Base-by-base conservation (phyloP, 2,329 filamentous ascomycete species). In the Phyllosticta capitalensis region DNA sequence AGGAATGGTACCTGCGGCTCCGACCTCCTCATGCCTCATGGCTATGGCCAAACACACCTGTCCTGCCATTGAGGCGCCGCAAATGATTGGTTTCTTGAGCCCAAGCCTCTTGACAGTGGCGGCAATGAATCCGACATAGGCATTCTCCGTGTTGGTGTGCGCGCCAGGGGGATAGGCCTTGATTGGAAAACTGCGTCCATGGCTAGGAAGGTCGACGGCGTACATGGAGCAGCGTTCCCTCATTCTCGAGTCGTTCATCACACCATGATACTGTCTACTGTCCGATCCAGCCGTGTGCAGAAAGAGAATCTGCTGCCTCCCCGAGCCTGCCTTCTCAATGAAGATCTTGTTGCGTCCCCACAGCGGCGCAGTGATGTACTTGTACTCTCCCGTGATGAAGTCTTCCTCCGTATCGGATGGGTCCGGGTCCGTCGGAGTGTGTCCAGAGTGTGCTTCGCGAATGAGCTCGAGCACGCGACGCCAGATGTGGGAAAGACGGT, bases 291-390 rank as follows among this genome's bases (percentile, higher is more conserved):
- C 76, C 0, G 75, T 78, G 61, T 78, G 76, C 5, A 75, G 65
- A 63, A 78, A 78, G 20, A 73, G 33, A 53, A 81, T 78, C 24
- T 73, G 71, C 59, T 79, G 75, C 20, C 74, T 71, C 1, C 79
- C 78, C 2, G 72, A 72, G 6, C 78, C 78, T 5, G 76, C 70
- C 22, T 69, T 71, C 62, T 81, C 78, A 63, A 79, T 79, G 67
- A 79, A 81, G 30, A 79, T 66, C 67, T 80, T 81, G 62, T 71
- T 75, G 10, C 71, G 69, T 10, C 78, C 78, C 77, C 78, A 81
- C 24, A 74, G 67, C 0, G 78, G 78, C 24, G 73, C 68, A 1
- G 72, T 70, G 51, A 80, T 71, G 60, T 76, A 80, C 24, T 75
- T 69, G 62, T 81, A 81, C 28, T 71, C 71, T 3, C 79, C 78